Conservation (phyloP, 2,329 filamentous ascomycete genomes). For the Phialophora expanda region DNA sequence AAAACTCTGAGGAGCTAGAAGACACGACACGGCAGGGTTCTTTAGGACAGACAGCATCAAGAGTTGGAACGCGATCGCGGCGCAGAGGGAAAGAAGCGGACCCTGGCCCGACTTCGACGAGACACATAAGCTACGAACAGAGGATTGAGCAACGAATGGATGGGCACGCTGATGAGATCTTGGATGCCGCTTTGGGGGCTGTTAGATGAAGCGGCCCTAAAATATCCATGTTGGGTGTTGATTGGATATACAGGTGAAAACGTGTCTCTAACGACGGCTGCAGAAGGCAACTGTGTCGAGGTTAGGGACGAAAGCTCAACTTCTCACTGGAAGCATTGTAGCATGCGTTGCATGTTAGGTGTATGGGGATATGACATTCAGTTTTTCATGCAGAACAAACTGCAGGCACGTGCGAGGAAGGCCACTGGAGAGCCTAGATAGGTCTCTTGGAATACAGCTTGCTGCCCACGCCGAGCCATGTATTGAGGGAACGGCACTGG, state of each 20-base stretch:
- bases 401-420: not conserved
- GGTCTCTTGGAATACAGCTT: not conserved
- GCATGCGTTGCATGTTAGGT: not conserved
- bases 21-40: conserved; percentile 16
- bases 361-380: not conserved
- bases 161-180: conserved; percentile 50
- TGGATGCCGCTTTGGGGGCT: conserved; percentile 46
- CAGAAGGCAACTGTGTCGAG: not conserved
- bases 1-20: conserved; percentile 29
- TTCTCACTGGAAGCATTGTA: not conserved
- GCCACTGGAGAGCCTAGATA: not conserved
- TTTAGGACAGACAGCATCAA: conserved; percentile 6
- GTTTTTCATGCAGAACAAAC: not conserved
- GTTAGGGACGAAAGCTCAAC: not conserved
- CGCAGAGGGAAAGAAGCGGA: conserved; percentile 25
- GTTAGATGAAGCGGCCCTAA: conserved; percentile 19
- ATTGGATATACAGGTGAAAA: not conserved
- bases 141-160: conserved; percentile 43
- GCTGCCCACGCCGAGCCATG: too few species aligned
- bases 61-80: conserved; percentile 19
- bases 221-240: not conserved
- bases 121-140: conserved; percentile 27
- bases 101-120: conserved; percentile 2
- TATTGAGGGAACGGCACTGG: not conserved
- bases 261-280: not conserved